Conservation (phyloP, 2,329 filamentous ascomycete species). For the Cercospora sojina region DNA sequence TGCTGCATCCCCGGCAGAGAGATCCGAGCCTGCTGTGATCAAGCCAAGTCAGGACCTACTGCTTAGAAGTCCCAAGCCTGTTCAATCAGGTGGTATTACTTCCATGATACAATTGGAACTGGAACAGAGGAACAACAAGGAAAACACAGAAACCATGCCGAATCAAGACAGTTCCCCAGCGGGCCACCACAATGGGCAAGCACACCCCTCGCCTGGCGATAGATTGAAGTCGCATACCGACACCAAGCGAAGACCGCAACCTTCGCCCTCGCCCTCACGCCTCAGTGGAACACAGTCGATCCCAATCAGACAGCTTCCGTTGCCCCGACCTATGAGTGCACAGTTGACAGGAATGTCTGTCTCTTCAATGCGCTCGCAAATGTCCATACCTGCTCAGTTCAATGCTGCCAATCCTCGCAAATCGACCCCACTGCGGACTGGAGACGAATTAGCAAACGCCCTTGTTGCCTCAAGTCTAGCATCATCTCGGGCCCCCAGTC, state of each 20-base stretch:
- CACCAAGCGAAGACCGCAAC: slow-evolving; percentile 16
- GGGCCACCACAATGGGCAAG: background rate
- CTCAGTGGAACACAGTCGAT: slow-evolving; percentile 21
- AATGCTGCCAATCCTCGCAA: slow-evolving; percentile 38
- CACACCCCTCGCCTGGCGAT: slow-evolving; percentile 19
- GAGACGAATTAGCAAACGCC: slow-evolving; percentile 68
- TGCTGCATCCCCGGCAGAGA: slow-evolving; percentile 22
- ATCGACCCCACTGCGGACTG: slow-evolving; percentile 52
- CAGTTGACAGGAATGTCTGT: slow-evolving; percentile 24
- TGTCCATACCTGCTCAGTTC: slow-evolving; percentile 37
- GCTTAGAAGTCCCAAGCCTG: slow-evolving; percentile 46
- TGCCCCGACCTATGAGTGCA: slow-evolving; percentile 19
- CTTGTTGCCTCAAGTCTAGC: slow-evolving; percentile 75
- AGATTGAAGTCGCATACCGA: slow-evolving; percentile 17
- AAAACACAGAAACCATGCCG: background rate
- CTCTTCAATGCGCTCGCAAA: slow-evolving; percentile 26
- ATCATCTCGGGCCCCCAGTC: slow-evolving; percentile 47
- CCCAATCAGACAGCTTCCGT: slow-evolving; percentile 15
- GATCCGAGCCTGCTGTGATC: slow-evolving; percentile 24
- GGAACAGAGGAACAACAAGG: slow-evolving; percentile 18
- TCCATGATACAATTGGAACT: slow-evolving; percentile 36
- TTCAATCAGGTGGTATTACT: slow-evolving; percentile 34
- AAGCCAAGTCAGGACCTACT: slow-evolving; percentile 36
- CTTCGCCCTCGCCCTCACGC: slow-evolving; percentile 23
- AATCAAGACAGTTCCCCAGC: slow-evolving; percentile 5